Evolutionary conservation across 2,329 filamentous ascomycete genomes (phyloP).

Genomic region (Cucurbitaria berberidis): DNA sequence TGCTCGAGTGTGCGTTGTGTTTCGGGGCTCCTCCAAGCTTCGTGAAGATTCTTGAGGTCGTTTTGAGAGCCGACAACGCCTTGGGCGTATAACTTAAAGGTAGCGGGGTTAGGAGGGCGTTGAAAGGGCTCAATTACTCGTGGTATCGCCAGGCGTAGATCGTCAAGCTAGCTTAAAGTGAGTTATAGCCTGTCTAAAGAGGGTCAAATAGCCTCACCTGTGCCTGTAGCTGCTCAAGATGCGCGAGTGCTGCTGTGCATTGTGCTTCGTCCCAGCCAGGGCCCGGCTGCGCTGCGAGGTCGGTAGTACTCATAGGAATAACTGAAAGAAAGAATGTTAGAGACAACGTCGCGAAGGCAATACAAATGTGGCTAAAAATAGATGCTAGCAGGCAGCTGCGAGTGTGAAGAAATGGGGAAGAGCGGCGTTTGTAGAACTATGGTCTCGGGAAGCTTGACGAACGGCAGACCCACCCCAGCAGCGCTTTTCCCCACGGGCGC

Average conservation of each 20-base stretch:
- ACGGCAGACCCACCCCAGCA: slow-evolving; percentile 9
- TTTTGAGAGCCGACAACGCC: slow-evolving; percentile 45
- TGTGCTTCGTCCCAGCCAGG: slow-evolving; percentile 49
- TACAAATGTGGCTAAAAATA: not conserved
- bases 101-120: slow-evolving; percentile 32
- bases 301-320: slow-evolving; percentile 23
- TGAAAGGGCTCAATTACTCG: slow-evolving; percentile 51
- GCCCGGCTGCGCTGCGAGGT: slow-evolving; percentile 19
- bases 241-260: slow-evolving; percentile 52
- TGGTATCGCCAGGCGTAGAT: slow-evolving; percentile 52
- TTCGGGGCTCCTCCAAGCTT: slow-evolving; percentile 47
- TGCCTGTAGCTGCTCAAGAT: slow-evolving; percentile 52
- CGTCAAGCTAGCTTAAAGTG: slow-evolving; percentile 46
- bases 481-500: slow-evolving; percentile 14
- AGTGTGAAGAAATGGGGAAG: slow-evolving; percentile 1
- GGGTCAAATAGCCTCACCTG: slow-evolving; percentile 39
- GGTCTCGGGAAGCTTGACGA: slow-evolving; percentile 10
- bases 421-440: not conserved
- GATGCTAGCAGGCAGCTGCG: slow-evolving; percentile 5
- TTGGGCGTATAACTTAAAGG: slow-evolving; percentile 49
- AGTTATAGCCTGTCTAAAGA: not conserved
- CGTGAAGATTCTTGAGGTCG: slow-evolving; percentile 47
- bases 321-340: not conserved
- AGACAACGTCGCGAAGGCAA: not conserved
- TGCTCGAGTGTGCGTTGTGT: slow-evolving; percentile 45